A percentile compares a stretch with the other conserved stretches of the same genome.
Evolutionary conservation across 345 rosid species (phyloP).

Genomic region (Rhodomyrtus tomentosa): DNA sequence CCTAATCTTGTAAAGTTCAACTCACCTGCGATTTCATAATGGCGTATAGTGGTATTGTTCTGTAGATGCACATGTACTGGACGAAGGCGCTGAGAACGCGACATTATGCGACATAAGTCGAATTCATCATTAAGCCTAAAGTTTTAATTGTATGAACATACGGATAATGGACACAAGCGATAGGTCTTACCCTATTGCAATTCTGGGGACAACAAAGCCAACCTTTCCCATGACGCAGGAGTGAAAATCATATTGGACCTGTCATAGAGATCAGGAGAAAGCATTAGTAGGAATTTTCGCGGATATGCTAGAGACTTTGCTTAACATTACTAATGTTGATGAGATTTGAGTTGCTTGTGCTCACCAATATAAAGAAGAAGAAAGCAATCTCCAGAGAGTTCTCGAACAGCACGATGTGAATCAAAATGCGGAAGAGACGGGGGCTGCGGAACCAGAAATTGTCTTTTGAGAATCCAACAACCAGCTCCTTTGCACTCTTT

Average conservation of each 20-base stretch:
- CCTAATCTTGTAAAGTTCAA: too few relatives aligned
- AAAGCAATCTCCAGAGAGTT: constrained; percentile 79
- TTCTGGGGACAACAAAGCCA: constrained; percentile 46
- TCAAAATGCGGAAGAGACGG: constrained; percentile 37
- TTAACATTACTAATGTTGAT: too few relatives aligned
- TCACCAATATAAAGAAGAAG: constrained; percentile 72
- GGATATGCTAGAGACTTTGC: not conserved
- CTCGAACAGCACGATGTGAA: constrained; percentile 71
- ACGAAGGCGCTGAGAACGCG: constrained; percentile 23
- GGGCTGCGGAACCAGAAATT: constrained; percentile 69
- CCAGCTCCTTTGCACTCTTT: constrained; percentile 26
- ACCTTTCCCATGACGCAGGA: constrained; percentile 75
- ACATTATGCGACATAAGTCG: not conserved
- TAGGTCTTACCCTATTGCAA: constrained; percentile 50
- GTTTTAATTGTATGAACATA: not conserved
- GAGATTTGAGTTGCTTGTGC: not conserved
- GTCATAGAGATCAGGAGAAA: not conserved
- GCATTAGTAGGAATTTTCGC: not conserved
- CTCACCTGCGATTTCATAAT: too few relatives aligned
- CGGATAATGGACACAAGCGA: not conserved
- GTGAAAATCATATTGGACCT: constrained; percentile 57
- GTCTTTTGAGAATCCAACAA: constrained; percentile 63
- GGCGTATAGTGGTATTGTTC: constrained; percentile 10
- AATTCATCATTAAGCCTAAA: not conserved
- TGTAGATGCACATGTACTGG: constrained; percentile 61